Evolutionary conservation across 1,284 basidiomycete species (phyloP), one percentile per base, ranked within the genome.

Genomic region (Ustilago loliicola): DNA sequence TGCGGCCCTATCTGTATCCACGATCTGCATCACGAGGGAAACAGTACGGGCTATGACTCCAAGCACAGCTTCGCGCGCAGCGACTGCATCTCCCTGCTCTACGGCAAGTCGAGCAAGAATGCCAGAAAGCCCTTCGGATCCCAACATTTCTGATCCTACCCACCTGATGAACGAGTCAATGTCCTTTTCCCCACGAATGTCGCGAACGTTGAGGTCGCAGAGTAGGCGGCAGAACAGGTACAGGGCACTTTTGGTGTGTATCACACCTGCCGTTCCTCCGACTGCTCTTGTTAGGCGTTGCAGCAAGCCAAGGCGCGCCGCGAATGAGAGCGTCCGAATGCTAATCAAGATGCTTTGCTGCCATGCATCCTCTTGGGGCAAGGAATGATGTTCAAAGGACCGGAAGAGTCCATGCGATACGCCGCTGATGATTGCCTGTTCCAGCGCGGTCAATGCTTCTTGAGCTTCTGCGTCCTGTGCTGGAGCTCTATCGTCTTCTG

Each of bases 141-240:
- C 45, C 6, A 72, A 30, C 1, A 59, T 8, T 1, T 50, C 38
- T 17, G 63, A 13, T 47, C 4, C 27, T 15, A 52, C 29, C 59
- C 59, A 66, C 1, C 42, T 25, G 9, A 21, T 6, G 23, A 72
- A 66, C 1, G 19, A 2, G 2, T 58, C 25, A 15, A 17, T 23
- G 17, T 34, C 30, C 4, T 36, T 40, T 0, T 19, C 17, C 10
- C 48, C 48, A 10, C 11, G 40, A n/a, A 21, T 0, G 19, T 9
- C 38, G 55, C n/a, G 62, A n/a, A 1, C 56, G 40, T 2, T 36
- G 13, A 11, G 38, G 36, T 72, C 60, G 27, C 50, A 42, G 1
- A 72, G 55, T 4, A 72, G 27, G 2, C 21, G 8, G 36, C 67
- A 70, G 25, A 55, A 23, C 25, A 70, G 29, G n/a, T 51, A 34